phyloP scores from a whole-genome alignment of 2,329 filamentous ascomycete genomes.

The Ceratocystis alfenasii region DNA sequence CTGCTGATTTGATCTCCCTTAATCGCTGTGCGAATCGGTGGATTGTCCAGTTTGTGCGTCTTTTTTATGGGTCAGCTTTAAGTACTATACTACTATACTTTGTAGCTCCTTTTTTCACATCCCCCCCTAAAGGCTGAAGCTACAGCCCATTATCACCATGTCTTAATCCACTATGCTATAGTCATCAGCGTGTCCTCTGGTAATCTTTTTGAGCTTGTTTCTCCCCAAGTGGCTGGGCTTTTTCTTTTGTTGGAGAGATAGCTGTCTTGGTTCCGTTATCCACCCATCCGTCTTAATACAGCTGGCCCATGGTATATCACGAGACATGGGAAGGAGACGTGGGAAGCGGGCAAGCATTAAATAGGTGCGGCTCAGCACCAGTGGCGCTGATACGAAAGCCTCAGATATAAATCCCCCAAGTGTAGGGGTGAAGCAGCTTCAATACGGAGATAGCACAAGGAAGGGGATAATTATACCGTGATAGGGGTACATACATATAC shows the following conservation, averaged over 20 bases:
- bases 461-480: neutral
- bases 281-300: constrained; percentile 5
- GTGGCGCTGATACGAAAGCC: neutral
- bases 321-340: neutral
- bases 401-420: neutral
- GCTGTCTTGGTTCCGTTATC: neutral
- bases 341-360: neutral
- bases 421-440: neutral
- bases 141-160: constrained; percentile 4
- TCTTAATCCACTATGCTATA: constrained; percentile 5
- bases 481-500: neutral
- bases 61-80: neutral
- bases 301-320: neutral
- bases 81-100: neutral
- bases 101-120: constrained; percentile 4
- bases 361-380: neutral
- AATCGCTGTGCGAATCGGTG: neutral
- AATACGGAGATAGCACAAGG: neutral
- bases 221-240: constrained; percentile 1
- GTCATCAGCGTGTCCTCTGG: neutral
- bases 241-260: neutral
- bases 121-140: neutral
- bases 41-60: neutral
- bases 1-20: constrained; percentile 2
- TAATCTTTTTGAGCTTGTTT: neutral